Base-by-base conservation (phyloP, 2,329 filamentous ascomycete species). In the Sporothrix schenckii region DNA sequence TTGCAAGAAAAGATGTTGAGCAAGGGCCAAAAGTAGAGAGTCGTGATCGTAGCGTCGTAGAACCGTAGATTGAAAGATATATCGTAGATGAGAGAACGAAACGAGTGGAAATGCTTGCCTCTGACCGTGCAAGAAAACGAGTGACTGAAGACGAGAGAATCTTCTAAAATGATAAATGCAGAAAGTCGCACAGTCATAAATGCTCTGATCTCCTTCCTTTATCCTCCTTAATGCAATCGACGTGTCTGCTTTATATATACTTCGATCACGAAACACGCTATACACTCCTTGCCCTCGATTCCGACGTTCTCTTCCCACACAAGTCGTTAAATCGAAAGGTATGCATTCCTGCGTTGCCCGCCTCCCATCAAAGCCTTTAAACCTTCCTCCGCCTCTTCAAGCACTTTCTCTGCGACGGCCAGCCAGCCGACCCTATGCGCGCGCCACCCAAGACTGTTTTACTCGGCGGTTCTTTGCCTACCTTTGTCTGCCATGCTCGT, bases 381-480 rank as follows among this genome's bases (percentile, higher is more conserved):
- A 16, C 16, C 30, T 21, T 58, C 19, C 53, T 56, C 11, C 21
- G 53, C 27, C 27, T n/a, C 27, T 14, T 44, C 14, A 16, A 13
- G 41, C 41, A 44, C 24, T 19, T 3, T 44, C 56, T 14, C 19
- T 4, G 44, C 34, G 2, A 24, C 27, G 24, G 4, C 61, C 61
- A 65, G 61, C 61, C 61, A 65, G 61, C 61, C 47, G 61, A 65
- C 30, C 44, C 44, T 30, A 65, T 65, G 61, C 44, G 14, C 61
- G 44, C 61, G 61, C 61, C 61, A 50, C 50, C 24, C 5, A 47
- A 9, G 41, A 19, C 6, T 13, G 41, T 16, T 13, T 44, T 44
- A 16, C 41, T 44, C 4, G 7, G 34, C 34, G 34, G 34, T 52
- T 41, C 49, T 53, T 41, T 39, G 6, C 4, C 30, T 11, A 2